These are phyloP conservation scores for Scedosporium dehoogii DNA, from an alignment of 2,329 filamentous ascomycete genomes.

Conservation along the genomic window DNA sequence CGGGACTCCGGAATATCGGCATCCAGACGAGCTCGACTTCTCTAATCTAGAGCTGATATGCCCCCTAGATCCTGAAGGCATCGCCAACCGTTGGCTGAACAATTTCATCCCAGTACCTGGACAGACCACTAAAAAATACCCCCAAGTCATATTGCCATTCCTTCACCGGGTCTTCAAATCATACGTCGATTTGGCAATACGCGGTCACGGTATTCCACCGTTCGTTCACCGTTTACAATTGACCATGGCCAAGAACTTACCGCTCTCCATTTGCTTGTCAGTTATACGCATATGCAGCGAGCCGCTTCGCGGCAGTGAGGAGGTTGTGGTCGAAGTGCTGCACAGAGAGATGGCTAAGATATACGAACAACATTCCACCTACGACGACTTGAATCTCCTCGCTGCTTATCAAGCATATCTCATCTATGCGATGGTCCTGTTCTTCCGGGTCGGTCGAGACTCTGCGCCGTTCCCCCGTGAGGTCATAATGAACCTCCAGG, in stretches of 20 bases:
- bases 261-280: conserved; percentile 30
- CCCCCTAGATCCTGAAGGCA: conserved; percentile 34
- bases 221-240: conserved; percentile 33
- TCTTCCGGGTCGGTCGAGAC: conserved; percentile 25
- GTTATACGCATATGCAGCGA: conserved; percentile 28
- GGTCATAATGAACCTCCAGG: conserved; percentile 38
- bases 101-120: conserved; percentile 33
- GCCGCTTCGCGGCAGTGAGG: conserved; percentile 21
- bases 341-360: conserved; percentile 32
- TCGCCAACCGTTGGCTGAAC: conserved; percentile 38
- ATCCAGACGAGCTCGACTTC: conserved; percentile 20
- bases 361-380: conserved; percentile 16
- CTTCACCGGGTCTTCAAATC: conserved; percentile 32
- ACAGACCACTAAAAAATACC: conserved; percentile 32
- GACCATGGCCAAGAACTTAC: conserved; percentile 13
- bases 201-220: conserved; percentile 27
- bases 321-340: conserved; percentile 21
- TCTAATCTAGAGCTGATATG: conserved; percentile 26
- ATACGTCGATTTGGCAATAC: conserved; percentile 26
- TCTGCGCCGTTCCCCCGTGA: conserved; percentile 24
- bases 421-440: conserved; percentile 39
- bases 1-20: background rate
- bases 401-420: conserved; percentile 42
- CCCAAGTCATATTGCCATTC: conserved; percentile 24
- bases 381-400: conserved; percentile 25